A percentile compares a stretch with the other conserved stretches of the same genome.
phyloP scores from a whole-genome alignment of 169 alveolate genomes.

The Plasmodium sp. region DNA sequence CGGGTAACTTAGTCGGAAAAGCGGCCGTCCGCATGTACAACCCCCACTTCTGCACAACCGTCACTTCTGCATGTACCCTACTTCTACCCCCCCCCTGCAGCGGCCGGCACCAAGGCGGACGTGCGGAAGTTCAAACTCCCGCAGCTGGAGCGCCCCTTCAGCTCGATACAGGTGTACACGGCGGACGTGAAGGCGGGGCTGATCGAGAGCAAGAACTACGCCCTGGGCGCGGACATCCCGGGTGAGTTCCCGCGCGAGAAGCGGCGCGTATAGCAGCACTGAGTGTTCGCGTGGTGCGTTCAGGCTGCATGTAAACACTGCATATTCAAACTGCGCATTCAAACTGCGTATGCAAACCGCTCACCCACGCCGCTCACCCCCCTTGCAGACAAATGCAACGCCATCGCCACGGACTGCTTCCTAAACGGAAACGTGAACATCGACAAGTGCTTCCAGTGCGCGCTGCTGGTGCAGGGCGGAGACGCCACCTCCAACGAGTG shows the following conservation, averaged over 20 bases:
- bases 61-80: not conserved
- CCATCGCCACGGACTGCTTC: conserved; percentile 18
- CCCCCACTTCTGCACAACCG: too few relatives aligned
- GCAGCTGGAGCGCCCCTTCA: conserved; percentile 23
- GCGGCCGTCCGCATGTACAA: not conserved
- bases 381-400: conserved; percentile 9
- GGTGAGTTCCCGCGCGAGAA: not conserved
- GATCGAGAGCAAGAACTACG: conserved; percentile 30
- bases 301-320: too few relatives aligned
- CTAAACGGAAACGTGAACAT: conserved; percentile 33
- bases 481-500: not conserved
- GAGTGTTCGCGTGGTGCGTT: not conserved
- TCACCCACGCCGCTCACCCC: not conserved
- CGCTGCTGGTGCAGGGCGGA: not conserved
- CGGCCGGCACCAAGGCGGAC: not conserved
- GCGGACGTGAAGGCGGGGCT: not conserved
- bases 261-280: not conserved
- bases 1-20: not conserved
- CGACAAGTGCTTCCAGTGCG: conserved; percentile 30
- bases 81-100: not conserved
- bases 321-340: not conserved
- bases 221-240: not conserved
- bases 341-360: not conserved
- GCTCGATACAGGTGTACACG: conserved; percentile 39
- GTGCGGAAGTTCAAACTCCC: conserved; percentile 17